Percentiles rank a stretch among this genome's conserved stretches.
These are phyloP conservation scores for Arthroderma sp. DNA, from an alignment of 2,329 filamentous ascomycete genomes.

Conservation along the genomic window DNA sequence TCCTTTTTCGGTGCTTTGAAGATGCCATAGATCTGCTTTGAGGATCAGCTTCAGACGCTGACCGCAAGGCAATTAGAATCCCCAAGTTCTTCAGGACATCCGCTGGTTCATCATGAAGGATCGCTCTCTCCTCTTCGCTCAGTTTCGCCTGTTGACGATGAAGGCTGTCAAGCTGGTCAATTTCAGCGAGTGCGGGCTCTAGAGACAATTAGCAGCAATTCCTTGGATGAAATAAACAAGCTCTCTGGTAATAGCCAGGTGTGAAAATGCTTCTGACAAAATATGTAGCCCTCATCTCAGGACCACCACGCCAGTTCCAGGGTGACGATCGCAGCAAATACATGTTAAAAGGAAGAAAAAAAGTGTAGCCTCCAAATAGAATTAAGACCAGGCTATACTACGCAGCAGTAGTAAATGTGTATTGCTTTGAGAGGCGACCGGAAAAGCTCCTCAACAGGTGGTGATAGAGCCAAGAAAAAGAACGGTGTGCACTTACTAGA, in stretches of 20 bases:
- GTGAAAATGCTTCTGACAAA: no score
- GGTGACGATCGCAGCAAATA: no score
- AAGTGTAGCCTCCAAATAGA: not conserved
- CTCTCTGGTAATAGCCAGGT: no score
- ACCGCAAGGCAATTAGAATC: slow-evolving; percentile 35
- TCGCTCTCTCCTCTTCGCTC: slow-evolving; percentile 36
- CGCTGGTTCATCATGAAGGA: slow-evolving; percentile 35
- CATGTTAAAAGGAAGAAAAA: not conserved
- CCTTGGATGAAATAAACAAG: not conserved
- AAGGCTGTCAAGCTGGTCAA: slow-evolving; percentile 32
- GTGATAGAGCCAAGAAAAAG: not conserved
- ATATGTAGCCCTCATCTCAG: no score
- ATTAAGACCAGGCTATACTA: not conserved
- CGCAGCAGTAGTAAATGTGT: no score
- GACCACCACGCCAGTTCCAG: no score
- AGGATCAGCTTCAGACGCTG: slow-evolving; percentile 34
- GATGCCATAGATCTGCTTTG: slow-evolving; percentile 24
- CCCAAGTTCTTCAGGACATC: slow-evolving; percentile 39
- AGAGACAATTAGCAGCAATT: not conserved
- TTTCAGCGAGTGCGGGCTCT: slow-evolving; percentile 27
- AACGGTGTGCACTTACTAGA: slow-evolving; percentile 24
- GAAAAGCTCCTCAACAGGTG: not conserved
- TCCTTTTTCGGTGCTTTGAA: slow-evolving; percentile 34
- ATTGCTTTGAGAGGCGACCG: no score
- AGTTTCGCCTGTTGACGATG: slow-evolving; percentile 35